These are phyloP conservation scores for Phyllostachys edulis DNA, from an alignment of 176 grass and related monocot species.

Conservation along the genomic window DNA sequence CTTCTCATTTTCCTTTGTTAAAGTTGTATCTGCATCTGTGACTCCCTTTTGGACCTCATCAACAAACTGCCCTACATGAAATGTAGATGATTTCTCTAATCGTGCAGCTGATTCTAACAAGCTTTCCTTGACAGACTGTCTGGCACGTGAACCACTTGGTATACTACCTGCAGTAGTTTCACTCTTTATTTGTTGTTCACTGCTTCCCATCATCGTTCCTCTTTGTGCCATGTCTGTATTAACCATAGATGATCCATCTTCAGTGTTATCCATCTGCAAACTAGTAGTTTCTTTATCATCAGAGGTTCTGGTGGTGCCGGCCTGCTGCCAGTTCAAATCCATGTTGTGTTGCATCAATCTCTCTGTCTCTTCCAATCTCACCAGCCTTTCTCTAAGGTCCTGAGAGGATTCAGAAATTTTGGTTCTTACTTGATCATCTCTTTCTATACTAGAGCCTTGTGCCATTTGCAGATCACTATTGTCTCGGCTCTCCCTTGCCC, in stretches of 20 bases:
- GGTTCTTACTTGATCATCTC: conserved; percentile 16
- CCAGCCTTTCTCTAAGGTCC: conserved; percentile 21
- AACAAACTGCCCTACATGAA: conserved; percentile 67
- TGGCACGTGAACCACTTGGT: conserved; percentile 44
- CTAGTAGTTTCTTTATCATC: conserved; percentile 32
- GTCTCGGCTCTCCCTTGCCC: conserved; percentile 16
- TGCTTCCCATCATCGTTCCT: conserved; percentile 4
- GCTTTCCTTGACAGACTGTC: conserved; percentile 48
- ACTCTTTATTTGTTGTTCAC: conserved; percentile 33
- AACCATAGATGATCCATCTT: conserved; percentile 26
- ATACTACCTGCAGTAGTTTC: conserved; percentile 33
- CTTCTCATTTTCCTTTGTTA: conserved; percentile 41
- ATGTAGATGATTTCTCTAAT: conserved; percentile 72
- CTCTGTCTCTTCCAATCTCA: conserved; percentile 31
- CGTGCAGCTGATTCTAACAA: conserved; percentile 69
- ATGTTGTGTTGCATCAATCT: conserved; percentile 16
- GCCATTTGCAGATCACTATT: conserved; percentile 25
- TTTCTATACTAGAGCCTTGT: conserved; percentile 28
- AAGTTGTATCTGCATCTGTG: conserved; percentile 32
- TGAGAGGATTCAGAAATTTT: conserved; percentile 35
- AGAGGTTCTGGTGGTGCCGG: conserved; percentile 15
- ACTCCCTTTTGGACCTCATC: conserved; percentile 53
- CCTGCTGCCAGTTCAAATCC: conserved; percentile 46
- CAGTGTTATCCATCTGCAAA: conserved; percentile 13
- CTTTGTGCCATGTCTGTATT: conserved; percentile 21